Evolutionary conservation across 441 rosid species (phyloP), one percentile per base, ranked within the genome.

Genomic region (Corymbia citriodora): DNA sequence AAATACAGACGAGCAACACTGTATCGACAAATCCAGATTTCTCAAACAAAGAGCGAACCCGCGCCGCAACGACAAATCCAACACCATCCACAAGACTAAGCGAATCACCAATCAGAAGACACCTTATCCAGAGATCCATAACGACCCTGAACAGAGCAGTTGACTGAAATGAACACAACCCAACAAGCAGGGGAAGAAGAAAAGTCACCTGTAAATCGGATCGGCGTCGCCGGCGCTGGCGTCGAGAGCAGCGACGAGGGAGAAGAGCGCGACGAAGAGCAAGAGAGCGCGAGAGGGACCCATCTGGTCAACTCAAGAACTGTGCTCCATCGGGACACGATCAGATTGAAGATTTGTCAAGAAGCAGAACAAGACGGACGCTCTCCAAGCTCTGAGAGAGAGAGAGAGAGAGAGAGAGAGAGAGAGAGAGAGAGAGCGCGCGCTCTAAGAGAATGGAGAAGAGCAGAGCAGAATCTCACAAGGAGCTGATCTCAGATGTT

Each of bases 161-260:
- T 14, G 88, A 87, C 50, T 21, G 52, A 52, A 91, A 87, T 55
- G 25, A n/a, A 36, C 50, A 9, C 31, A 31, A 85, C 11, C 50
- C 23, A 89, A 27, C 33, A 18, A 48, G 36, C 27, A 33, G 55
- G 17, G 50, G 9, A 33, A 72, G 33, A 13, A 68, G 53, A 68
- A 89, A 91, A 55, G 21, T 88, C 93, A 97, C 99, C 91, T 95
- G 95, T 94, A 97, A 92, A 93, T 92, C 92, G 97, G 98, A 96
- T 97, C 98, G 89, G 96, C 92, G 90, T 97, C 99, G 87, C 99
- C 99, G 25, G 92, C 96, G 81, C 96, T 96, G 9, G 96, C 97
- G 91, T 94, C 89, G 33, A 95, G 92, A 23, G 88, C 55, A 29
- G 92, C 92, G 55, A 92, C 83, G 65, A 95, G 88, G 82, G 72